These are phyloP conservation scores for Coemansia sp. DNA, from an alignment of 192 early-diverging fungal species.

Conservation along the genomic window DNA sequence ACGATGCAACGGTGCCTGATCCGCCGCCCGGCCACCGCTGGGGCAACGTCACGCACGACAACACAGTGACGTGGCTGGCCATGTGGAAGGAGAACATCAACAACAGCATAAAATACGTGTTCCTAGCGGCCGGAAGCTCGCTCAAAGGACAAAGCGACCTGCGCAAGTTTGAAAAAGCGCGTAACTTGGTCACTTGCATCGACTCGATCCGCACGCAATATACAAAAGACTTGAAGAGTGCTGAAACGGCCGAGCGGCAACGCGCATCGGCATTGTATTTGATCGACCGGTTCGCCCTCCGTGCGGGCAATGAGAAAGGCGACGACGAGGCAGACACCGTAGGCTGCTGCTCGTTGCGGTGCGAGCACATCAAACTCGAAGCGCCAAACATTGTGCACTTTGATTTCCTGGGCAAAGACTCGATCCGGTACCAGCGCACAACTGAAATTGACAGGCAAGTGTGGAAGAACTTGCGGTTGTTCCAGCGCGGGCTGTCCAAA, in stretches of 20 bases:
- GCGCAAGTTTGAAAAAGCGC: conserved; percentile 95
- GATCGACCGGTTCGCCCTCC: conserved; percentile 89
- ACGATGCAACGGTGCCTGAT: conserved; percentile 71
- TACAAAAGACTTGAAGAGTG: conserved; percentile 73
- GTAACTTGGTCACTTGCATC: conserved; percentile 71
- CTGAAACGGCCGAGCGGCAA: conserved; percentile 81
- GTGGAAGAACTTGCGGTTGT: conserved; percentile 89
- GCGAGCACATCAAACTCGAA: conserved; percentile 84
- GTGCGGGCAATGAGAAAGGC: conserved; percentile 98
- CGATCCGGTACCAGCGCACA: conserved; percentile 87
- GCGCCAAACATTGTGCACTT: conserved; percentile 83
- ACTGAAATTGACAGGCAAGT: conserved; percentile 86
- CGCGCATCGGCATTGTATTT: conserved; percentile 93
- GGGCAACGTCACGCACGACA: conserved; percentile 84
- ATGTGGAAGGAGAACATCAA: conserved; percentile 99
- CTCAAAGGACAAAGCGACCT: conserved; percentile 94
- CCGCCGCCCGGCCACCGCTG: conserved; percentile 89
- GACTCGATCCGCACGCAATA: conserved; percentile 78
- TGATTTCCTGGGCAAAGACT: conserved; percentile 98
- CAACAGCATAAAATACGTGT: conserved; percentile 89
- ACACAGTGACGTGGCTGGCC: conserved; percentile 93
- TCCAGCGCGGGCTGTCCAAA: conserved; percentile 76
- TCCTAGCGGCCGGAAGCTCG: conserved; percentile 88
- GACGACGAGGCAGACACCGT: conserved; percentile 99
- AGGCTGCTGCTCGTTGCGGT: conserved; percentile 95